phyloP scores from a whole-genome alignment of 441 rosid species.

The Hura crepitans region DNA sequence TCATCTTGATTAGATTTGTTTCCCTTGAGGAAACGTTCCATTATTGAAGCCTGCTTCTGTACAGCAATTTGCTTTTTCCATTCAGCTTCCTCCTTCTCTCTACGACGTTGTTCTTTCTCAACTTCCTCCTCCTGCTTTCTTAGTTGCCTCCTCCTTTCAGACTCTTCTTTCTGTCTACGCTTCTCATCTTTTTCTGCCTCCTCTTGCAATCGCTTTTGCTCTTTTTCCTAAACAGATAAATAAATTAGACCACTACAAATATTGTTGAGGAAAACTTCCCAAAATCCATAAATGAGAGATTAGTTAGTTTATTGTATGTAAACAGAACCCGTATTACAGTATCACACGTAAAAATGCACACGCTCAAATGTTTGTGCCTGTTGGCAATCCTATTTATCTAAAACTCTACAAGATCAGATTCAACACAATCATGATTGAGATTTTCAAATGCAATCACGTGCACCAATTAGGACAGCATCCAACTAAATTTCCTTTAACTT shows the following conservation, averaged over 20 bases:
- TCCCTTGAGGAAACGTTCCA: slow-evolving; percentile 78
- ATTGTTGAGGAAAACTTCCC: not conserved
- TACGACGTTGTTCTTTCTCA: slow-evolving; percentile 61
- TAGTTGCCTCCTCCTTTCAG: slow-evolving; percentile 50
- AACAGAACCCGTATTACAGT: too few species aligned
- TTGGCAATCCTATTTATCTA: not conserved
- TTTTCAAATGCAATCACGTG: not conserved
- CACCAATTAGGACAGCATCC: not conserved
- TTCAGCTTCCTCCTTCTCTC: slow-evolving; percentile 70
- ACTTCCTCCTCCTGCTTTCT: slow-evolving; percentile 77
- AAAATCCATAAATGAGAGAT: not conserved
- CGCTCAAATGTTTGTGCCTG: not conserved
- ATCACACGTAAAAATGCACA: too few species aligned
- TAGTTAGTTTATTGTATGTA: not conserved
- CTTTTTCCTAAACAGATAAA: slow-evolving; percentile 55
- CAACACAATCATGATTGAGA: not conserved
- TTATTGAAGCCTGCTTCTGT: slow-evolving; percentile 78
- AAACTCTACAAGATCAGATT: not conserved
- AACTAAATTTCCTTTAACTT: too few species aligned
- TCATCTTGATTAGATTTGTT: slow-evolving; percentile 42
- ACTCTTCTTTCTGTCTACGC: slow-evolving; percentile 57
- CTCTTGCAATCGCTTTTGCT: slow-evolving; percentile 54
- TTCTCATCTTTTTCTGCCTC: slow-evolving; percentile 56
- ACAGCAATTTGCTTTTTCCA: slow-evolving; percentile 51
- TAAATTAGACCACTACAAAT: not conserved